These are phyloP conservation scores for Citrullus mucosospermus DNA, from an alignment of 306 rosid genomes.

Conservation along the genomic window DNA sequence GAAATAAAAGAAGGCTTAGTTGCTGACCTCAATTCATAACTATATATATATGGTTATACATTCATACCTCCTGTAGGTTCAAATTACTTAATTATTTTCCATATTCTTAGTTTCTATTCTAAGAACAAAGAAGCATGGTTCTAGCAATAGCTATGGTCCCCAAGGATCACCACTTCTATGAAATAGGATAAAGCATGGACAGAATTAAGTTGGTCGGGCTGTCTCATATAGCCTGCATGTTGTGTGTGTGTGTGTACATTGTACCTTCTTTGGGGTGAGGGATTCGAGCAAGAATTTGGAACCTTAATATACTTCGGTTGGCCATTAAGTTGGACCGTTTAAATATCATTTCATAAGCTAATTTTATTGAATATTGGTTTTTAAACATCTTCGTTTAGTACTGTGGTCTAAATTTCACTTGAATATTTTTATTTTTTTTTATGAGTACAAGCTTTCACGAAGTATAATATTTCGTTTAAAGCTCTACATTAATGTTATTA, in stretches of 20 bases:
- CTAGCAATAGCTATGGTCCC: background rate
- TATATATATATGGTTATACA: background rate
- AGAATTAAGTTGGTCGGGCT: background rate
- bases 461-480: too few relatives aligned
- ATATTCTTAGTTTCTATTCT: background rate
- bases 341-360: background rate
- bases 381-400: background rate
- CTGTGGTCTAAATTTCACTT: background rate
- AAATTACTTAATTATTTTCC: background rate
- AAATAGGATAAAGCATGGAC: background rate
- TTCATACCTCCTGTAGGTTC: background rate
- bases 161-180: background rate
- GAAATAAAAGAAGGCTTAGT: background rate
- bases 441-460: background rate
- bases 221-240: background rate
- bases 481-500: too few relatives aligned
- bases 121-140: background rate
- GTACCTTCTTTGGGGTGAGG: background rate
- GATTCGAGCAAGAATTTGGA: too few relatives aligned
- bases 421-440: background rate
- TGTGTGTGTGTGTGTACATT: background rate
- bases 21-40: background rate
- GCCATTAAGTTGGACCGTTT: background rate
- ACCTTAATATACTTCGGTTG: background rate
- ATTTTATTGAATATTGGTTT: too few relatives aligned